Evolutionary conservation across 257 asterid genomes (phyloP).

Genomic region (Solanum pimpinellifolium): DNA sequence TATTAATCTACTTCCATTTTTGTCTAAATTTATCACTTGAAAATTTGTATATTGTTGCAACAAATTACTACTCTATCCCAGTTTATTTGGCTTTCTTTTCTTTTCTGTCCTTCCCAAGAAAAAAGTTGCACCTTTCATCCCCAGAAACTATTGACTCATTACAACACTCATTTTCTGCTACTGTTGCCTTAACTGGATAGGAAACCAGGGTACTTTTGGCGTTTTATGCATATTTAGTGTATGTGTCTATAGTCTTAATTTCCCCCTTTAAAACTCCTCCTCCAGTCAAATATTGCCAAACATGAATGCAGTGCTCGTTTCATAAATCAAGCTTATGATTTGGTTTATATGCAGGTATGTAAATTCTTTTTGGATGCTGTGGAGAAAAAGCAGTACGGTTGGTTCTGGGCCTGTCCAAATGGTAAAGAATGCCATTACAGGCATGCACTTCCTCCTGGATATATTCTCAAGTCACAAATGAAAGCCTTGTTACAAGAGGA

Average conservation of each 20-base stretch:
- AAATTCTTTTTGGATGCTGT: conserved; percentile 90
- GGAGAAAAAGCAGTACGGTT: conserved; percentile 97
- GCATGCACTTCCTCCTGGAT: conserved; percentile 97
- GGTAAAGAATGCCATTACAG: conserved; percentile 90
- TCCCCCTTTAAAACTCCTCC: neutral
- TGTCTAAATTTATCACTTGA: neutral
- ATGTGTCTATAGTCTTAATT: neutral
- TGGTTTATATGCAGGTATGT: conserved; percentile 48
- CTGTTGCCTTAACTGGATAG: neutral
- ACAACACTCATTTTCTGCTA: neutral
- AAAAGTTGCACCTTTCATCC: neutral
- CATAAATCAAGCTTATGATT: neutral
- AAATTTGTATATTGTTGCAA: neutral
- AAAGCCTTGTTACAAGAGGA: conserved; percentile 94
- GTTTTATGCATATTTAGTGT: neutral
- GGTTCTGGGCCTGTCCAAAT: conserved; percentile 97
- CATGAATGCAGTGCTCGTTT: neutral
- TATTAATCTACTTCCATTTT: neutral
- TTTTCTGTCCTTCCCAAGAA: neutral
- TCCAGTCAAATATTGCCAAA: neutral
- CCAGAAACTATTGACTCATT: neutral
- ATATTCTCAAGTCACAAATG: conserved; percentile 88
- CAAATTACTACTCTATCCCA: neutral
- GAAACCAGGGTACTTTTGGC: neutral
- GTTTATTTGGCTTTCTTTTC: neutral